phyloP scores from a whole-genome alignment of 75 land plant genomes.

The Isoetes taiwanensis region DNA sequence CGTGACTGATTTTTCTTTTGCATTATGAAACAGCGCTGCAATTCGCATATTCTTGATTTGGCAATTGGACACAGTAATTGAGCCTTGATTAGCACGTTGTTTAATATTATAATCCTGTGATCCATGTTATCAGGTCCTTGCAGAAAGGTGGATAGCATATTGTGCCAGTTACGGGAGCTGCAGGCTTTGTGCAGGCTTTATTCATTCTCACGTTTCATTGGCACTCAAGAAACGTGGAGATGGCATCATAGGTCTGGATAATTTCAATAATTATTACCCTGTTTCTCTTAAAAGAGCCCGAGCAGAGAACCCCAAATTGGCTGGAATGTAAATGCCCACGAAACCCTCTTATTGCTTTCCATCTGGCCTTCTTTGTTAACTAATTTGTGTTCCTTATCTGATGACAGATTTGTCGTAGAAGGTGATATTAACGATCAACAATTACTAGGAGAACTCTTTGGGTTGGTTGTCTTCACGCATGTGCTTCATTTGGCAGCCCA shows the following conservation, averaged over 20 bases:
- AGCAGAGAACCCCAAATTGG: slow-evolving; percentile 25
- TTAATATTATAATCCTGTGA: no score
- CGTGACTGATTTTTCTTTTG: no score
- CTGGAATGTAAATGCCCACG: slow-evolving; percentile 22
- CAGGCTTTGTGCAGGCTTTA: slow-evolving; percentile 41
- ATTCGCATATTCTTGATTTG: no score
- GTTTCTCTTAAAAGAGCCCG: slow-evolving; percentile 50
- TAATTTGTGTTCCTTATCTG: no score
- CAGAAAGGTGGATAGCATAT: slow-evolving; percentile 11
- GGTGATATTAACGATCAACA: slow-evolving; percentile 16
- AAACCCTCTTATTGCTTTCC: no score
- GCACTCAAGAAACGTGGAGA: slow-evolving; percentile 57
- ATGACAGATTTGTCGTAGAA: slow-evolving; percentile 12
- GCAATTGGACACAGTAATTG: no score
- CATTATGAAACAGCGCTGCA: no score
- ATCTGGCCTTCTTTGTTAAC: no score
- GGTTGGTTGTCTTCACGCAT: slow-evolving; percentile 15
- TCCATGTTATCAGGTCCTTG: no score
- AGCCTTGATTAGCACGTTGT: no score
- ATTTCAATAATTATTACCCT: slow-evolving; percentile 57
- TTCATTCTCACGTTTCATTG: slow-evolving; percentile 34
- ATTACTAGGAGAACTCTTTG: slow-evolving; percentile 10
- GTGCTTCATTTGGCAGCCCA: slow-evolving; percentile 41
- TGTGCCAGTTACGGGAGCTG: slow-evolving; percentile 68
- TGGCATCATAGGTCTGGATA: slow-evolving; percentile 64